Conservation (phyloP, 192 early-diverging fungal species). For the Umbelopsis sp. region DNA sequence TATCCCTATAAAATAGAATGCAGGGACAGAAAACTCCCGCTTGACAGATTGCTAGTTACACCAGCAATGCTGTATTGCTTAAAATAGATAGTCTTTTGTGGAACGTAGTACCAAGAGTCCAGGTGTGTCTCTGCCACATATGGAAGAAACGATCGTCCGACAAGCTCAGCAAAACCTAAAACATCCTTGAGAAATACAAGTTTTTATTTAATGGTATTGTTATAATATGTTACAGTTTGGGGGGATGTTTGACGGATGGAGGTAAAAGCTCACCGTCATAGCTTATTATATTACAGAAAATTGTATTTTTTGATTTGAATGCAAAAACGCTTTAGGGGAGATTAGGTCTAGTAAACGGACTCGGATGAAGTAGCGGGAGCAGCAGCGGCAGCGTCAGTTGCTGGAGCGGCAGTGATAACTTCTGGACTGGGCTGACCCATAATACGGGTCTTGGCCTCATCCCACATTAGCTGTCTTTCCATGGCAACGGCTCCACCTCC, state of each 20-base stretch:
- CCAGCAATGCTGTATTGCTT: not conserved
- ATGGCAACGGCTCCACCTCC: slow-evolving; percentile 51
- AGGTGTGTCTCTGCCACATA: slow-evolving; percentile 16
- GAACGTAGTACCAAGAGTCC: slow-evolving; percentile 9
- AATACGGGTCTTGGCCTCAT: slow-evolving; percentile 57
- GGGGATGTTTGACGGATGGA: too few relatives aligned
- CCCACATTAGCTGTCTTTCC: slow-evolving; percentile 62
- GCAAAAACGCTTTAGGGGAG: too few relatives aligned
- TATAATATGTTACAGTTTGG: slow-evolving; percentile 5
- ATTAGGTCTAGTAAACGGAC: not conserved
- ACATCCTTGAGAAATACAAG: not conserved
- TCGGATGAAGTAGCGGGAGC: slow-evolving; percentile 10
- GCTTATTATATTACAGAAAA: slow-evolving; percentile 5
- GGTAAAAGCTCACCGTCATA: not conserved
- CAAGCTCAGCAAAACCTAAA: not conserved
- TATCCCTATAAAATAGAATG: not conserved
- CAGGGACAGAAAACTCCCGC: not conserved
- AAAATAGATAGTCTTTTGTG: slow-evolving; percentile 4
- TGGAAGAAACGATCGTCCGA: slow-evolving; percentile 19
- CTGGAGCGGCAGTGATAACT: slow-evolving; percentile 5
- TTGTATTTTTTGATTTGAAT: too few relatives aligned
- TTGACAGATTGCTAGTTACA: not conserved
- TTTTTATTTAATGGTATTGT: not conserved
- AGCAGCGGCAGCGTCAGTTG: not conserved
- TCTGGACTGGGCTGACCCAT: slow-evolving; percentile 20